Evolutionary conservation across 306 rosid genomes (phyloP).

Genomic region (Neltuma alba): DNA sequence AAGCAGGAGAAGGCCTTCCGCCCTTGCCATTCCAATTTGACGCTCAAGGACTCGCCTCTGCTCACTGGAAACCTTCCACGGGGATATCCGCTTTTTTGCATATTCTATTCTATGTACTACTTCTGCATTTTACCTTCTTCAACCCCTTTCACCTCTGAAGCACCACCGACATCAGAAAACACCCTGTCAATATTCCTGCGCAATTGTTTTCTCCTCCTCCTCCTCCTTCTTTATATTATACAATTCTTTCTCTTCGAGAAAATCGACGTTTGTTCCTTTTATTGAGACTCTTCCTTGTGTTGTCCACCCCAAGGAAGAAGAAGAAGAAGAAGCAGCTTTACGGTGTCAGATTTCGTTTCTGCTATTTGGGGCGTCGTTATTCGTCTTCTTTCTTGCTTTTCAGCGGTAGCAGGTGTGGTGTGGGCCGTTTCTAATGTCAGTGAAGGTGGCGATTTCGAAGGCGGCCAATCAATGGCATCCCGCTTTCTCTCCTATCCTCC

Average conservation of each 20-base stretch:
- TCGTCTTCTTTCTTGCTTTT: conserved; percentile 33
- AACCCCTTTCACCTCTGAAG: conserved; percentile 12
- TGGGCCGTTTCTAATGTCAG: conserved; percentile 59
- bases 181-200: conserved; percentile 23
- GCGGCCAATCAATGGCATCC: conserved; percentile 44
- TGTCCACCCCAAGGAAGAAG: neutral
- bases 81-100: neutral
- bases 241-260: conserved; percentile 1
- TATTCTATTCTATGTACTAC: neutral
- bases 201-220: neutral
- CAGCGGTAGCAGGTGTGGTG: neutral
- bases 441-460: conserved; percentile 49
- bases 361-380: conserved; percentile 7
- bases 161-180: conserved; percentile 11
- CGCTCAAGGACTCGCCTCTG: neutral
- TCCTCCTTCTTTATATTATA: neutral
- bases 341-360: conserved; percentile 18
- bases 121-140: neutral
- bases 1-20: neutral
- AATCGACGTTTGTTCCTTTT: conserved; percentile 22
- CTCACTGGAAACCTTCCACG: neutral
- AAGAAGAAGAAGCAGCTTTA: conserved; percentile 35
- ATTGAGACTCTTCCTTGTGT: conserved; percentile 14
- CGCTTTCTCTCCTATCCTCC: conserved; percentile 45
- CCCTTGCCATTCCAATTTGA: neutral